Percentiles rank a stretch among this genome's conserved stretches.
Conservation (phyloP, 768 basidiomycete genomes). For the Pleurotus pulmonarius region DNA sequence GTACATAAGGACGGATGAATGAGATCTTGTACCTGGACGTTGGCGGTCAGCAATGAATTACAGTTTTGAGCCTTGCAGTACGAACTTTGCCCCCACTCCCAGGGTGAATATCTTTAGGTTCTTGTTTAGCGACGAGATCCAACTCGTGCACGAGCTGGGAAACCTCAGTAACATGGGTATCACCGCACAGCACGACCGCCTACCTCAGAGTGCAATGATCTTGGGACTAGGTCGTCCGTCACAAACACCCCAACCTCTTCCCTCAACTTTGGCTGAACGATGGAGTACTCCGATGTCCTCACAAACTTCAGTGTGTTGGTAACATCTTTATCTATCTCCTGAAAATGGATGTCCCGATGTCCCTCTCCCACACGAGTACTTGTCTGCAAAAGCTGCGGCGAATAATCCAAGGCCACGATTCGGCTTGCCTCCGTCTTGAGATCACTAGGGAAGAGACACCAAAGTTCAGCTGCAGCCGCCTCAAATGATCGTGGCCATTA, state of each 20-base stretch:
- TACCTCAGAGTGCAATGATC: slow-evolving; percentile 12
- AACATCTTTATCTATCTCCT: neutral
- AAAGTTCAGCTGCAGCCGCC: neutral
- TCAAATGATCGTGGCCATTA: neutral
- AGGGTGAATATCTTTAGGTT: slow-evolving; percentile 14
- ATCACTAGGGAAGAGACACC: neutral
- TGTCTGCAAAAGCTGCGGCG: neutral
- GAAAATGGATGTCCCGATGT: neutral
- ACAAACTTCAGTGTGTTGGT: neutral
- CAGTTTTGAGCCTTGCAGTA: neutral
- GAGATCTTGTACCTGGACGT: slow-evolving; percentile 13
- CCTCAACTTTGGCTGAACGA: neutral
- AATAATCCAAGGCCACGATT: slow-evolving; percentile 2
- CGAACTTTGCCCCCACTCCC: slow-evolving; percentile 12
- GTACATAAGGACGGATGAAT: slow-evolving; percentile 15
- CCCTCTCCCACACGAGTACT: neutral
- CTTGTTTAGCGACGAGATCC: slow-evolving; percentile 8
- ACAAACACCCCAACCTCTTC: slow-evolving; percentile 8
- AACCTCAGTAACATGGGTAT: neutral
- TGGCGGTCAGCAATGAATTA: too few relatives aligned
- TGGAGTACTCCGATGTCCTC: neutral
- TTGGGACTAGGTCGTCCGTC: slow-evolving; percentile 10
- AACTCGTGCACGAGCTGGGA: slow-evolving; percentile 10
- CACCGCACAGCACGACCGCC: neutral
- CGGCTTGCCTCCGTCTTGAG: slow-evolving; percentile 4